Percentiles rank a stretch among this genome's conserved stretches.
Conservation (phyloP, 805 yeast genomes). For the Ogataea angusta region DNA sequence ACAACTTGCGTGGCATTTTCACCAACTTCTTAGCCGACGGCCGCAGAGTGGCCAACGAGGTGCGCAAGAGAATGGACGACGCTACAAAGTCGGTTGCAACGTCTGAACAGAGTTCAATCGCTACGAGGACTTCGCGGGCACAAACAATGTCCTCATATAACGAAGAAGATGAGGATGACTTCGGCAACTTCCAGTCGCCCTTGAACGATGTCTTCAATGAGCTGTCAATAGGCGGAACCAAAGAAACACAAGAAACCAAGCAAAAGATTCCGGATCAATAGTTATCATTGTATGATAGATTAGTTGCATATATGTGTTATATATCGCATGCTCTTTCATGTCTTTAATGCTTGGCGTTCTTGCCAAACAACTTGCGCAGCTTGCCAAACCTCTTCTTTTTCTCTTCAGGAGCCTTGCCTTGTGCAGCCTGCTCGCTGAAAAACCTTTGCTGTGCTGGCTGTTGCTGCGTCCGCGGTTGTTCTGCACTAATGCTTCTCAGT, state of each 20-base stretch:
- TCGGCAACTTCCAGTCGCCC: slow-evolving; percentile 33
- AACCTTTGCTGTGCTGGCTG: slow-evolving; percentile 17
- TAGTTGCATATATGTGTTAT: not conserved
- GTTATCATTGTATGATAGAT: slow-evolving; percentile 1
- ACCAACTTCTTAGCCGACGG: slow-evolving; percentile 93
- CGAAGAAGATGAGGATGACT: slow-evolving; percentile 34
- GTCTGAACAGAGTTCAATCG: slow-evolving; percentile 20
- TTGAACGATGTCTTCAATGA: slow-evolving; percentile 21
- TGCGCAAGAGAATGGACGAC: slow-evolving; percentile 82
- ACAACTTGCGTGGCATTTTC: slow-evolving; percentile 79
- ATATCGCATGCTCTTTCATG: not conserved
- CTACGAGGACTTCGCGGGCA: slow-evolving; percentile 20
- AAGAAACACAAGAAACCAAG: slow-evolving; percentile 1
- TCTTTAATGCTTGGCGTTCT: slow-evolving; percentile 2
- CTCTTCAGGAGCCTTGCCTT: slow-evolving; percentile 14
- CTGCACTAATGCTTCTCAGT: slow-evolving; percentile 28
- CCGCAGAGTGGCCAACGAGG: slow-evolving; percentile 83
- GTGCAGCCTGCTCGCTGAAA: slow-evolving; percentile 27
- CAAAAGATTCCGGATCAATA: not conserved
- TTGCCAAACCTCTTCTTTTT: slow-evolving; percentile 34
- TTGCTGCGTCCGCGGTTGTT: slow-evolving; percentile 11
- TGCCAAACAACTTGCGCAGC: slow-evolving; percentile 35
- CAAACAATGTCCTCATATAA: slow-evolving; percentile 20
- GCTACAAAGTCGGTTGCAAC: slow-evolving; percentile 36
- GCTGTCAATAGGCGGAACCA: slow-evolving; percentile 22